Evolutionary conservation across 179 eudicot genomes (phyloP), one percentile per base, ranked within the genome.

Genomic region (Corrigiola litoralis): DNA sequence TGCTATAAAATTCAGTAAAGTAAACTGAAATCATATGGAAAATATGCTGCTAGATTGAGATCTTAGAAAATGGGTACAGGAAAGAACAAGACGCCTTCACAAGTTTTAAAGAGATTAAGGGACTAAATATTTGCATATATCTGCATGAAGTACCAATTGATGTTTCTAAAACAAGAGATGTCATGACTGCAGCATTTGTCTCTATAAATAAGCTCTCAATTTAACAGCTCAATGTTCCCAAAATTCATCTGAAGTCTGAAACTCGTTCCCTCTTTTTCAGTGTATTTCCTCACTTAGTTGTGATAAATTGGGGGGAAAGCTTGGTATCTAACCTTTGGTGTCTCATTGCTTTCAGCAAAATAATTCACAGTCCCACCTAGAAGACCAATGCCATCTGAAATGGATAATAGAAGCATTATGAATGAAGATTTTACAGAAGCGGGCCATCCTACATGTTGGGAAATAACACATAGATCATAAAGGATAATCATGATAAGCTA

Each of bases 321-420:
- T 70, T 31, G 50, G 65, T 20, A 51, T 33, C 78, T 69, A 55
- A 94, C 99, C 97, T 86, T 94, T 74, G 99, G 99, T 63, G 94
- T 88, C 65, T 86, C 82, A 65, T 76, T 72, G 62, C 71, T 81
- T 56, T 79, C 74, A 33, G 78, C 78, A 76, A 90, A 94, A 77
- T 90, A 78, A 74, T 81, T 78, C 65, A 94, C 79, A 52, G 89
- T 90, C 76, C 99, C 99, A 71, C 97, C 94, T 61, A 94, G 87
- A 71, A 94, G 96, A 70, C 97, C 99, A 79, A 90, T 70, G 55
- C 99, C 99, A 86, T 94, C 99, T 94, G 87, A 74, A 81, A 82
- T n/a, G 68, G 57, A 71, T 63, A 73, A 6, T 14, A 31, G 36
- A 65, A 59, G 59, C 29, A 28, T 14, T 60, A 17, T 61, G 20